Evolutionary conservation across 129 eudicot species (phyloP).

Genomic region (Chrysanthemum makinoi): DNA sequence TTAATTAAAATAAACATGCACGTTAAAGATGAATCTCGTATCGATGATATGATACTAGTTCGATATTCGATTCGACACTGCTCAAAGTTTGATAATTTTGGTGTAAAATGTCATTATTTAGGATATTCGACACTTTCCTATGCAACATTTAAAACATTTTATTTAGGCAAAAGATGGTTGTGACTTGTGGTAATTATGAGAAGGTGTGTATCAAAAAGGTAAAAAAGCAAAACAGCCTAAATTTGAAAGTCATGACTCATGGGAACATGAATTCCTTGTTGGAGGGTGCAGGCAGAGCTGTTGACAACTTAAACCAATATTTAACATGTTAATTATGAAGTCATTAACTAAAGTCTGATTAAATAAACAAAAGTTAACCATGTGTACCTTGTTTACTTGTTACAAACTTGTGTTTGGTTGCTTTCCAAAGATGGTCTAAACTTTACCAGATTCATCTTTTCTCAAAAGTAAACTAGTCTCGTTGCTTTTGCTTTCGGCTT

Average conservation of each 20-base stretch:
- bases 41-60: too few relatives aligned
- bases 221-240: slow-evolving; percentile 12
- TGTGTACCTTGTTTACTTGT: background rate
- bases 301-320: slow-evolving; percentile 29
- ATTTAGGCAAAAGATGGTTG: background rate
- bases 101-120: too few relatives aligned
- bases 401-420: slow-evolving; percentile 18
- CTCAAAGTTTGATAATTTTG: too few relatives aligned
- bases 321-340: slow-evolving; percentile 13
- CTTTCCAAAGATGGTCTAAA: background rate
- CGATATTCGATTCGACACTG: too few relatives aligned
- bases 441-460: background rate
- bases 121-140: too few relatives aligned
- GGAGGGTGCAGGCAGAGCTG: slow-evolving; percentile 18
- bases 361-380: slow-evolving; percentile 6
- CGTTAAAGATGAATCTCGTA: too few relatives aligned
- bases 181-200: background rate
- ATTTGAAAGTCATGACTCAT: background rate
- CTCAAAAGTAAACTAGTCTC: background rate
- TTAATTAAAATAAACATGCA: too few relatives aligned
- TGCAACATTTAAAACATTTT: too few relatives aligned
- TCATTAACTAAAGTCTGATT: background rate
- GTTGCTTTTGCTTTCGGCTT: background rate
- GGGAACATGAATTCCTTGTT: slow-evolving; percentile 14
- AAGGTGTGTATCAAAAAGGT: background rate